Percentiles rank a stretch among this genome's conserved stretches.
phyloP scores from a whole-genome alignment of 2,329 filamentous ascomycete species.

The Neofusicoccum kwambonambiense region DNA sequence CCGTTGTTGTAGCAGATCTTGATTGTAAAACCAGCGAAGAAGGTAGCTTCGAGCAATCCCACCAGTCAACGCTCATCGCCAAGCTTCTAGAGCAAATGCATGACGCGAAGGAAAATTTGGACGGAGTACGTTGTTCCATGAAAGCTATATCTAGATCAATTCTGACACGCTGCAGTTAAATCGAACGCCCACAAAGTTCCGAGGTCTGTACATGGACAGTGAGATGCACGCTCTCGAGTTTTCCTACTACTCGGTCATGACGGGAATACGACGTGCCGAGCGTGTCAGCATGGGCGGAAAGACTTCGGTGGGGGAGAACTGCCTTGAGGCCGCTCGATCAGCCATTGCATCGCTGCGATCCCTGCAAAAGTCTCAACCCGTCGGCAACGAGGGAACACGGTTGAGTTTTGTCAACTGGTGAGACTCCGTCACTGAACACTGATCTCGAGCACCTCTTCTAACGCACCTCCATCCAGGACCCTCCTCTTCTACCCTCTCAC shows the following conservation, averaged over 20 bases:
- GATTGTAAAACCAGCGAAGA: slow-evolving; percentile 16
- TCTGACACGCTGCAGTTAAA: slow-evolving; percentile 21
- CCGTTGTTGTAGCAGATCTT: slow-evolving; percentile 22
- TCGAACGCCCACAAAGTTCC: slow-evolving; percentile 18
- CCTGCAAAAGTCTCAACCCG: slow-evolving; percentile 24
- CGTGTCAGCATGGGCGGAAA: slow-evolving; percentile 30
- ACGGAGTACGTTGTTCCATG: slow-evolving; percentile 19
- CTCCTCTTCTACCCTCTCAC: slow-evolving; percentile 35
- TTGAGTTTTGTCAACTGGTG: slow-evolving; percentile 8
- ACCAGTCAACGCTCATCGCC: slow-evolving; percentile 21
- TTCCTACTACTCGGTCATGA: slow-evolving; percentile 33
- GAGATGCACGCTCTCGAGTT: slow-evolving; percentile 26
- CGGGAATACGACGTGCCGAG: slow-evolving; percentile 29
- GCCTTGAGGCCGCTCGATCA: slow-evolving; percentile 30
- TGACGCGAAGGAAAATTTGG: not conserved
- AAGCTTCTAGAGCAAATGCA: slow-evolving; percentile 1
- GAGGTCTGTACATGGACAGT: slow-evolving; percentile 25
- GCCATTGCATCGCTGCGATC: slow-evolving; percentile 29
- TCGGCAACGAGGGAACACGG: not conserved
- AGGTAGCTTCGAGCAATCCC: slow-evolving; percentile 16
- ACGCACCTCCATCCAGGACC: slow-evolving; percentile 24
- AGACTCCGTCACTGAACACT: not conserved
- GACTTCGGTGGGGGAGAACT: slow-evolving; percentile 29
- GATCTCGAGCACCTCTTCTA: too few species aligned
- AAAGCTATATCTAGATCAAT: not conserved